These are phyloP conservation scores for Tilletia horrida DNA, from an alignment of 1,284 basidiomycete species.

Conservation along the genomic window DNA sequence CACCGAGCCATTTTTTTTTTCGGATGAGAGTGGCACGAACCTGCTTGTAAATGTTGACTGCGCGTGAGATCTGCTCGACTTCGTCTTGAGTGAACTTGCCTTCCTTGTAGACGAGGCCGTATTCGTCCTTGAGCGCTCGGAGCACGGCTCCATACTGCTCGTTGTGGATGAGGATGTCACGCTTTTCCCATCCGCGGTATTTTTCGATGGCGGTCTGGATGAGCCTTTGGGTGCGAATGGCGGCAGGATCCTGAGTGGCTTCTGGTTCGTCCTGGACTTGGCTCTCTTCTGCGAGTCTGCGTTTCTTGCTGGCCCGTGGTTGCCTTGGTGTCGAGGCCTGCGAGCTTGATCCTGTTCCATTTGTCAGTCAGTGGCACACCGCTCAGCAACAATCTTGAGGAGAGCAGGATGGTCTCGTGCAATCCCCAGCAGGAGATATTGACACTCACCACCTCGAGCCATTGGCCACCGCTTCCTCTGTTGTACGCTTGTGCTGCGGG, in stretches of 20 bases:
- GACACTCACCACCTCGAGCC: too few species aligned
- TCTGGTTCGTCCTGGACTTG: not conserved
- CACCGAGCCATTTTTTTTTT: not conserved
- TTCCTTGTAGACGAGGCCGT: constrained; percentile 6
- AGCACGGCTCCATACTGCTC: not conserved
- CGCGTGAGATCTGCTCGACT: not conserved
- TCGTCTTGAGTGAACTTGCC: not conserved
- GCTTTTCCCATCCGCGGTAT: not conserved
- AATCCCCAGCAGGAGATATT: too few species aligned
- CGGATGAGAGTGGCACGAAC: not conserved
- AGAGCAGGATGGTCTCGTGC: too few species aligned
- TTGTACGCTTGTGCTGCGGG: too few species aligned
- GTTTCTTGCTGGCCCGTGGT: too few species aligned
- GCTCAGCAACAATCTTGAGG: too few species aligned
- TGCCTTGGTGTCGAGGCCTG: too few species aligned
- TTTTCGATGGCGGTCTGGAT: not conserved
- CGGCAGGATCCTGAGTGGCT: not conserved
- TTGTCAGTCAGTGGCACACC: too few species aligned
- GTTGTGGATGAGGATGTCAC: constrained; percentile 15
- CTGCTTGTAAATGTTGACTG: not conserved
- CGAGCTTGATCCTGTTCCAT: too few species aligned
- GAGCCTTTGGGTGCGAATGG: not conserved
- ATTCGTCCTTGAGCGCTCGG: constrained; percentile 11
- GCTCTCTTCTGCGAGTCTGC: too few species aligned
- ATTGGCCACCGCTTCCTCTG: too few species aligned